Conservation (phyloP, 768 basidiomycete species). For the Boletus reticuloceps region DNA sequence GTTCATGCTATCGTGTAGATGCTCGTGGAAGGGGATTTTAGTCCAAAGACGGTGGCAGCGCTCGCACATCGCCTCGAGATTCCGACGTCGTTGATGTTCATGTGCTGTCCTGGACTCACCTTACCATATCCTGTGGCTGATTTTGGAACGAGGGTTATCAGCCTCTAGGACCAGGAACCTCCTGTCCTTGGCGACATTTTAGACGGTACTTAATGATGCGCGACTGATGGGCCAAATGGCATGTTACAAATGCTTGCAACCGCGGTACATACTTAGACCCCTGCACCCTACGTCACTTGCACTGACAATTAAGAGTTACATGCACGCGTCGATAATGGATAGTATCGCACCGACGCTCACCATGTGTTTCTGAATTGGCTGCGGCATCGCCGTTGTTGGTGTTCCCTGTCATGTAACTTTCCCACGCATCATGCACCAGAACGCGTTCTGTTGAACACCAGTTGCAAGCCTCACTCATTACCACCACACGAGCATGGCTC, state of each 20-base stretch:
- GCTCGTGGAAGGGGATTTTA: slow-evolving; percentile 43
- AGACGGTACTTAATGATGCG: too few species aligned
- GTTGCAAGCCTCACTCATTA: background rate
- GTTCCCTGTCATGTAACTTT: background rate
- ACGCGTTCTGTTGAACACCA: too few species aligned
- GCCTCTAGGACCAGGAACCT: slow-evolving; percentile 3
- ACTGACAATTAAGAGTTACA: too few species aligned
- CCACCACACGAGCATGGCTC: slow-evolving; percentile 17
- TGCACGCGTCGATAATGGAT: too few species aligned
- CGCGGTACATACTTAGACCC: too few species aligned
- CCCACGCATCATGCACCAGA: background rate
- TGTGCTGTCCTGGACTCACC: slow-evolving; percentile 52
- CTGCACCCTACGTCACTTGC: too few species aligned
- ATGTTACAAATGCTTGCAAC: too few species aligned
- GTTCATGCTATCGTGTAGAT: slow-evolving; percentile 32
- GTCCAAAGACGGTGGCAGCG: slow-evolving; percentile 45
- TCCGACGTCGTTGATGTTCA: slow-evolving; percentile 58
- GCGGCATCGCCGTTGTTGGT: too few species aligned
- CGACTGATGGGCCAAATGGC: too few species aligned
- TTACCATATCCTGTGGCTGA: slow-evolving; percentile 46
- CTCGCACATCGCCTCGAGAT: slow-evolving; percentile 48
- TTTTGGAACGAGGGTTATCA: slow-evolving; percentile 51
- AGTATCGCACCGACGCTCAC: too few species aligned
- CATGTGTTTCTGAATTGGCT: too few species aligned
- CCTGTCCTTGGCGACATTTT: too few species aligned